Base-by-base conservation (phyloP, 2,329 filamentous ascomycete genomes). In the Samsoniella hepiali region DNA sequence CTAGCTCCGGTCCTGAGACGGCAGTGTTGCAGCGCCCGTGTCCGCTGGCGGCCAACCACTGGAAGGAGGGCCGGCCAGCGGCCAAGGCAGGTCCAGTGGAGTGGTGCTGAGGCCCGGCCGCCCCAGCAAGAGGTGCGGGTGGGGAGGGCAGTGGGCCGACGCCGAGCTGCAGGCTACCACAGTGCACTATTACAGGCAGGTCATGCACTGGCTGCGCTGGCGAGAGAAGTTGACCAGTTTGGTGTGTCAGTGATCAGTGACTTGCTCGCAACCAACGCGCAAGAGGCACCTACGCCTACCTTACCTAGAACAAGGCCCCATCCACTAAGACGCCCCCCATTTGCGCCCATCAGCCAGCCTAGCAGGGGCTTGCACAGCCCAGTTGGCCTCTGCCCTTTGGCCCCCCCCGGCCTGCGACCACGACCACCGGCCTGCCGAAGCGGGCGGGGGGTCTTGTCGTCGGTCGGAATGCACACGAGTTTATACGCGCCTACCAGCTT, bases 381-480 rank as follows among this genome's bases (percentile, higher is more conserved):
- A 40, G 15, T 15, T 40, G 38, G 38, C 38, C 38, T 22, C 22
- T 40, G 38, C 38, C 38, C 11, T 22, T 22, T 32, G 49, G 49
- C 29, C 49, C 45, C 45, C 22, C 22, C 22, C 15, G 38, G 38
- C 38, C 57, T 27, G 40, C 22, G 54, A 57, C 42, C 44, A 49
- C 32, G 22, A 10, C 9, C 49, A 49, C 27, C n/a, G 34, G n/a
- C 58, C 36, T 7, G 11, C 9, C 11, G 15, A 53, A 61, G 58
- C 58, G 58, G 58, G 58, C 22, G 22, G 22, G 22, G 22, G 22
- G 22, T 22, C 22, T 22, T 22, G 22, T 22, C 22, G 58, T 53
- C 40, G 32, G 13, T 59, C 45, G 58, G 58, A 61, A 61, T 61
- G 58, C 58, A 45, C 34, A 61, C 32, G 47, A 53, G 45, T 61